A percentile compares a stretch with the other conserved stretches of the same genome.
Conservation (phyloP, 2,329 filamentous ascomycete species). For the Sphaerulina populicola region DNA sequence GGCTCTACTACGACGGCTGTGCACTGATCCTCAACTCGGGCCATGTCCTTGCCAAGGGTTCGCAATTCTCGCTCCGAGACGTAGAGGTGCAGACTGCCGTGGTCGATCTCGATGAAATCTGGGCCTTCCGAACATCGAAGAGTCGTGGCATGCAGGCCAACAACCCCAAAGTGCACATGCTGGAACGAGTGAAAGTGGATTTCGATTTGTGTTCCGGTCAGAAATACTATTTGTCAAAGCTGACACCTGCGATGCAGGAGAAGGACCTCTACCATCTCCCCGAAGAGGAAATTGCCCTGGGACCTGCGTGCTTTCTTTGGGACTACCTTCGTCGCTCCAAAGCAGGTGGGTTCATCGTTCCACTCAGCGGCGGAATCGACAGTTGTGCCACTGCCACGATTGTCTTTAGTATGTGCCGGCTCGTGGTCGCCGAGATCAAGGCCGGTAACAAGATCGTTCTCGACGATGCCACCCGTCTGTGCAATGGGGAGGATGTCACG, state of each 20-base stretch:
- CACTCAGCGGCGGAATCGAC: constrained; percentile 54
- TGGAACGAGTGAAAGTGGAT: constrained; percentile 40
- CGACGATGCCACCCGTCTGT: constrained; percentile 46
- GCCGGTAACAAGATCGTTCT: constrained; percentile 49
- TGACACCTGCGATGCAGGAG: constrained; percentile 41
- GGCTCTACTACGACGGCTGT: constrained; percentile 55
- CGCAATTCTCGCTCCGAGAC: constrained; percentile 56
- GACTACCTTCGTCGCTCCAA: constrained; percentile 50
- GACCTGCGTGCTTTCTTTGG: constrained; percentile 59
- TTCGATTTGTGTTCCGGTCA: constrained; percentile 35
- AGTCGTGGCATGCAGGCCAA: constrained; percentile 54
- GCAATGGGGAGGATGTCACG: constrained; percentile 45
- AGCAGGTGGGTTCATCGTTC: constrained; percentile 49
- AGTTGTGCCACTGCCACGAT: constrained; percentile 49
- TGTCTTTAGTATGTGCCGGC: constrained; percentile 43
- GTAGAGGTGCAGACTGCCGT: constrained; percentile 50
- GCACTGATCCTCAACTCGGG: constrained; percentile 57
- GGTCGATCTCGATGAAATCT: constrained; percentile 60
- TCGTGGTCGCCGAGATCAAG: constrained; percentile 48
- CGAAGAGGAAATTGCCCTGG: constrained; percentile 60
- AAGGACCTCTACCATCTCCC: constrained; percentile 47
- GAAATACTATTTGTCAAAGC: constrained; percentile 29
- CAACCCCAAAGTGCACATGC: constrained; percentile 36
- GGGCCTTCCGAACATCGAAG: constrained; percentile 50
- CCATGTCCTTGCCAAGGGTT: constrained; percentile 55